These are phyloP conservation scores for Taxawa tesnikishii DNA, from an alignment of 2,329 filamentous ascomycete species.

Conservation along the genomic window DNA sequence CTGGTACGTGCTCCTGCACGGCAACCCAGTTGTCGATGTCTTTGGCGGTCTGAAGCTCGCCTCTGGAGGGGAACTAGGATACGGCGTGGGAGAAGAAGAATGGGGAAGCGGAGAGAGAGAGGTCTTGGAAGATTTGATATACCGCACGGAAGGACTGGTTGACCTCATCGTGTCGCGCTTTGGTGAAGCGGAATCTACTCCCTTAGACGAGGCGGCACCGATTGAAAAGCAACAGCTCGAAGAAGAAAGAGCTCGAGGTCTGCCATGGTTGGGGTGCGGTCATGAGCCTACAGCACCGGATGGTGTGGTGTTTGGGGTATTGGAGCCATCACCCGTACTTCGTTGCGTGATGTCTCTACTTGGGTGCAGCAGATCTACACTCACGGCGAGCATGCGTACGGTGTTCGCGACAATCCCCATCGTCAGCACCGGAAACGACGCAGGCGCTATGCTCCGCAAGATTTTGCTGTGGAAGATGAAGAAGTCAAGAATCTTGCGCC, in stretches of 20 bases:
- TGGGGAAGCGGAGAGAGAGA: conserved; percentile 88
- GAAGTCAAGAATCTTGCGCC: neutral
- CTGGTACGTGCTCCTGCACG: conserved; percentile 86
- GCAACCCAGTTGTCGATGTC: conserved; percentile 70
- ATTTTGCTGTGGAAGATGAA: neutral
- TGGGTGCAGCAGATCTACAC: conserved; percentile 86
- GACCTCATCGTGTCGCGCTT: conserved; percentile 84
- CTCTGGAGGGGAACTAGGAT: conserved; percentile 78
- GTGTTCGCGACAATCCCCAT: conserved; percentile 65
- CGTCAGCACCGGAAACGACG: conserved; percentile 44
- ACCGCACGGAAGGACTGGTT: conserved; percentile 68
- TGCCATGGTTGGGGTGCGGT: conserved; percentile 63
- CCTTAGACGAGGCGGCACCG: conserved; percentile 11
- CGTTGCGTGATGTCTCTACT: conserved; percentile 59
- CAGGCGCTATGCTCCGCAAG: conserved; percentile 20
- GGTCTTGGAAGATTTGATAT: conserved; percentile 79
- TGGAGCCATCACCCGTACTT: conserved; percentile 58
- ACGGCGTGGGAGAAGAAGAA: conserved; percentile 92
- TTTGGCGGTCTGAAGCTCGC: conserved; percentile 80
- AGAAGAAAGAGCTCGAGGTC: conserved; percentile 11
- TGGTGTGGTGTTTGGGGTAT: conserved; percentile 79
- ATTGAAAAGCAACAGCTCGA: conserved; percentile 11
- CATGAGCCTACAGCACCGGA: conserved; percentile 58
- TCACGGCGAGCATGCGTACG: conserved; percentile 76
- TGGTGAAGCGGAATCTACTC: conserved; percentile 47